These are phyloP conservation scores for Elsinoe batatas DNA, from an alignment of 2,329 filamentous ascomycete species.

Conservation along the genomic window DNA sequence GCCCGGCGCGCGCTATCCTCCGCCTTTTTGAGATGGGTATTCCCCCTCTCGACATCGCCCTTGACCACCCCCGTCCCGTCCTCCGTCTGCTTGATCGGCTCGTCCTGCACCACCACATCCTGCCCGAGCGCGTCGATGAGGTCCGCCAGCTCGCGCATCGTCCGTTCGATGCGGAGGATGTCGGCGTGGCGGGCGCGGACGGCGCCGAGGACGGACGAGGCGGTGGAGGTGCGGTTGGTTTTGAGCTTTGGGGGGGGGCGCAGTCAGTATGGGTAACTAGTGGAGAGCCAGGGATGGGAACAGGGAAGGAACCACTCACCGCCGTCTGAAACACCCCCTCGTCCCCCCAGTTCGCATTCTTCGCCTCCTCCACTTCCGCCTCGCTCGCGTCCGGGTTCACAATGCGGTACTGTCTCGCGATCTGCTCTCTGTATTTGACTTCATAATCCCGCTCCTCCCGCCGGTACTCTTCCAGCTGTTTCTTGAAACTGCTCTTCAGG, in stretches of 20 bases:
- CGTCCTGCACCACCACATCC: slow-evolving; percentile 62
- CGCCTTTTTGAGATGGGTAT: slow-evolving; percentile 58
- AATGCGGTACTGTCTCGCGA: slow-evolving; percentile 69
- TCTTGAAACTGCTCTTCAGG: slow-evolving; percentile 63
- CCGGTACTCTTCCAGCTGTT: slow-evolving; percentile 60
- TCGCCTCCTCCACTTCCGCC: slow-evolving; percentile 58
- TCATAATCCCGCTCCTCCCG: slow-evolving; percentile 62
- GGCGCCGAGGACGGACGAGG: slow-evolving; percentile 62
- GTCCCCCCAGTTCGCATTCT: slow-evolving; percentile 62
- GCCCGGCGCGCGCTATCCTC: slow-evolving; percentile 56
- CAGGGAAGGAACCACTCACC: slow-evolving; percentile 41
- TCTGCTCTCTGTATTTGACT: slow-evolving; percentile 64
- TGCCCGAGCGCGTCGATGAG: slow-evolving; percentile 69
- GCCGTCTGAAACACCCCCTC: slow-evolving; percentile 76
- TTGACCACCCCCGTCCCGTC: slow-evolving; percentile 56
- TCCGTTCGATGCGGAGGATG: slow-evolving; percentile 69
- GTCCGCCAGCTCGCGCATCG: slow-evolving; percentile 56
- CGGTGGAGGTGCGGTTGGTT: slow-evolving; percentile 64
- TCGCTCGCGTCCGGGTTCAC: slow-evolving; percentile 74
- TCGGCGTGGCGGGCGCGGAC: slow-evolving; percentile 77
- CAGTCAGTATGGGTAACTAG: too few relatives aligned
- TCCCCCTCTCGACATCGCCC: slow-evolving; percentile 58
- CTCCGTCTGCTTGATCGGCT: slow-evolving; percentile 52
- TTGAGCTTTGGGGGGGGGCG: too few relatives aligned
- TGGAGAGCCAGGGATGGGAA: slow-evolving; percentile 39